phyloP scores from a whole-genome alignment of 306 rosid genomes.

The Herpetospermum pedunculosum region DNA sequence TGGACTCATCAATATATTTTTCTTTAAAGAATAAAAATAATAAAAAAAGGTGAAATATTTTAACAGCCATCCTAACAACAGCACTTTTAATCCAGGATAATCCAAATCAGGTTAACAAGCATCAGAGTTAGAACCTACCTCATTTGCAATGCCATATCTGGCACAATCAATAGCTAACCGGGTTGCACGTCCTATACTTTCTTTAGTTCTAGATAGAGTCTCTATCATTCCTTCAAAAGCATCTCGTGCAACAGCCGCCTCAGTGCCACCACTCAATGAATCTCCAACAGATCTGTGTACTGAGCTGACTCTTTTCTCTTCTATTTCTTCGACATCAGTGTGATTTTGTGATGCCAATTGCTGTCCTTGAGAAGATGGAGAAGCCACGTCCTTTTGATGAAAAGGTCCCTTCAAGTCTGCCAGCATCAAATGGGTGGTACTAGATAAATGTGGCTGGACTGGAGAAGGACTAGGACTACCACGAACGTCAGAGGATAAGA shows the following conservation, averaged over 20 bases:
- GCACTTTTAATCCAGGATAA: background rate
- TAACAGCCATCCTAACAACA: background rate
- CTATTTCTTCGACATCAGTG: slow-evolving; percentile 58
- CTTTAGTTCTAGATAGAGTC: slow-evolving; percentile 96
- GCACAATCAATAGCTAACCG: slow-evolving; percentile 99
- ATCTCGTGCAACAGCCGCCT: slow-evolving; percentile 98
- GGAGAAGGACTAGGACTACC: slow-evolving; percentile 74
- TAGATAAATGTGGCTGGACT: slow-evolving; percentile 40
- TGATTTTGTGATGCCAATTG: slow-evolving; percentile 39
- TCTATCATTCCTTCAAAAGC: slow-evolving; percentile 99
- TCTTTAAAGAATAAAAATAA: background rate
- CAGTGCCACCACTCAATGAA: slow-evolving; percentile 91
- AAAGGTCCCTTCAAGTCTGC: slow-evolving; percentile 47
- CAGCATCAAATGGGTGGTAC: slow-evolving; percentile 28
- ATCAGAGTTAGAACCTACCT: slow-evolving; percentile 34
- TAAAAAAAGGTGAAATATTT: background rate
- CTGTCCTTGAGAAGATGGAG: slow-evolving; percentile 50
- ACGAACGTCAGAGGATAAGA: slow-evolving; percentile 27
- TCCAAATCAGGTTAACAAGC: background rate
- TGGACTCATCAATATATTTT: background rate
- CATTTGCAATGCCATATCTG: slow-evolving; percentile 91
- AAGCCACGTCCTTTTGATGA: slow-evolving; percentile 32
- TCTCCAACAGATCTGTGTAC: slow-evolving; percentile 56
- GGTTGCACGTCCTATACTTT: slow-evolving; percentile 98
- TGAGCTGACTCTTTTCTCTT: slow-evolving; percentile 66